Percentiles rank a stretch among this genome's conserved stretches.
Evolutionary conservation across 1,284 basidiomycete species (phyloP).

Genomic region (Stygiomarasmius scandens): DNA sequence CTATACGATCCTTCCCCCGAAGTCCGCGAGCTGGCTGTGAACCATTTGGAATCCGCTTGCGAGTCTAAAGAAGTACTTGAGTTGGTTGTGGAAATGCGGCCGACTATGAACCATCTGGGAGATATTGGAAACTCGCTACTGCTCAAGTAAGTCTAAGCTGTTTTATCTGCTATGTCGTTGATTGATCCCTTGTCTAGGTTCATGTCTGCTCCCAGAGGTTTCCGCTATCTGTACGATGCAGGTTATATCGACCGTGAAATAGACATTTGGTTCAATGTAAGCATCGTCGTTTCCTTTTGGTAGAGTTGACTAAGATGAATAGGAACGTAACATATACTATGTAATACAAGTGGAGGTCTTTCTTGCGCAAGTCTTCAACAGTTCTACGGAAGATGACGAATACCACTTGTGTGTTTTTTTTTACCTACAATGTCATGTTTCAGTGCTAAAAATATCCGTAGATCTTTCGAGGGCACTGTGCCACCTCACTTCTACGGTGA

Average conservation of each 20-base stretch:
- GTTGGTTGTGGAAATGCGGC: conserved; percentile 92
- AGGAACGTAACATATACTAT: conserved; percentile 89
- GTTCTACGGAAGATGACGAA: conserved; percentile 58
- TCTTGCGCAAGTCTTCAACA: conserved; percentile 74
- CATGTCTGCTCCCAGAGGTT: conserved; percentile 92
- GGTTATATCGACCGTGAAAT: conserved; percentile 95
- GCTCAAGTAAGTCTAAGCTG: conserved; percentile 64
- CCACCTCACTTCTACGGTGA: conserved; percentile 98
- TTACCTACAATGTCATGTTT: neutral
- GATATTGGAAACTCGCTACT: conserved; percentile 89
- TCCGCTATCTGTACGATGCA: conserved; percentile 88
- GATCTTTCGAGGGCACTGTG: conserved; percentile 83
- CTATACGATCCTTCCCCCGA: conserved; percentile 91
- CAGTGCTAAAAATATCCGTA: conserved; percentile 26
- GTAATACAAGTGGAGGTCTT: conserved; percentile 88
- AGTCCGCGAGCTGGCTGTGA: conserved; percentile 89
- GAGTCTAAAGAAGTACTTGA: conserved; percentile 83
- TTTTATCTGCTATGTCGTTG: neutral
- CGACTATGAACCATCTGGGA: conserved; percentile 92
- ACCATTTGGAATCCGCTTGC: conserved; percentile 89
- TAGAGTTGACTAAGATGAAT: conserved; percentile 5
- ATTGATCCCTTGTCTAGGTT: conserved; percentile 58
- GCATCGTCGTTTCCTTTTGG: neutral
- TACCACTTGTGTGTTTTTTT: conserved; percentile 58
- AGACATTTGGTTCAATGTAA: conserved; percentile 92